Evolutionary conservation across 768 basidiomycete species (phyloP).

Genomic region (Xanthoconium stramineum): DNA sequence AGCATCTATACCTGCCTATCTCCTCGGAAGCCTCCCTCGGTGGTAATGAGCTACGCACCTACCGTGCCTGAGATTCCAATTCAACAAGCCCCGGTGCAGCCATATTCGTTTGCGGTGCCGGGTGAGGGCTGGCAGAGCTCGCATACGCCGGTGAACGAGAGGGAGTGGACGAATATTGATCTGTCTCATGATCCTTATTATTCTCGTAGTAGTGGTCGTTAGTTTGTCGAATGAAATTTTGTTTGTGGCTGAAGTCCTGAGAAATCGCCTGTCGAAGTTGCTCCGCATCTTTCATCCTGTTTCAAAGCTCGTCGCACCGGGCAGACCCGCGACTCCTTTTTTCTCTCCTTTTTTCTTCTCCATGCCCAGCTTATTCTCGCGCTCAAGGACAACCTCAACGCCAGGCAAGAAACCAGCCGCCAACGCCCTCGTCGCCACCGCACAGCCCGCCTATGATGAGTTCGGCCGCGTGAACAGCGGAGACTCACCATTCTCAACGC

Average conservation of each 20-base stretch:
- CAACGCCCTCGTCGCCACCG: slow-evolving; percentile 4
- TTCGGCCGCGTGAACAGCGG: slow-evolving; percentile 60
- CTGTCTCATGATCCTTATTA: no score
- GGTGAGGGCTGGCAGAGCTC: neutral
- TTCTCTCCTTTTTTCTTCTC: slow-evolving; percentile 18
- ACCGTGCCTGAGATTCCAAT: neutral
- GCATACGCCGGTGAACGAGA: neutral
- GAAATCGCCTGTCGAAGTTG: slow-evolving; percentile 20
- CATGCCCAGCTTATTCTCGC: slow-evolving; percentile 77
- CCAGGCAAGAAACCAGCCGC: slow-evolving; percentile 40
- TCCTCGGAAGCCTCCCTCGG: neutral
- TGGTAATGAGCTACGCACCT: neutral
- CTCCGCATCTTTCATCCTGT: neutral
- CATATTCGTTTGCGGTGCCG: slow-evolving; percentile 4
- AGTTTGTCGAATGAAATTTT: neutral
- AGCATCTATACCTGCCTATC: neutral
- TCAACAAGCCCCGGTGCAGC: neutral
- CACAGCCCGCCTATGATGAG: slow-evolving; percentile 48
- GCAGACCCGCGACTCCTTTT: slow-evolving; percentile 2
- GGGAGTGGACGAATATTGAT: neutral
- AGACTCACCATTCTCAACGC: slow-evolving; percentile 16
- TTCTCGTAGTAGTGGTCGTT: no score
- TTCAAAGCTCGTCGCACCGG: slow-evolving; percentile 21
- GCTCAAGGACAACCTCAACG: slow-evolving; percentile 60
- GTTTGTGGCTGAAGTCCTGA: slow-evolving; percentile 22